Base-by-base conservation (phyloP, 2,329 filamentous ascomycete species). In the Ilyonectria robusta region DNA sequence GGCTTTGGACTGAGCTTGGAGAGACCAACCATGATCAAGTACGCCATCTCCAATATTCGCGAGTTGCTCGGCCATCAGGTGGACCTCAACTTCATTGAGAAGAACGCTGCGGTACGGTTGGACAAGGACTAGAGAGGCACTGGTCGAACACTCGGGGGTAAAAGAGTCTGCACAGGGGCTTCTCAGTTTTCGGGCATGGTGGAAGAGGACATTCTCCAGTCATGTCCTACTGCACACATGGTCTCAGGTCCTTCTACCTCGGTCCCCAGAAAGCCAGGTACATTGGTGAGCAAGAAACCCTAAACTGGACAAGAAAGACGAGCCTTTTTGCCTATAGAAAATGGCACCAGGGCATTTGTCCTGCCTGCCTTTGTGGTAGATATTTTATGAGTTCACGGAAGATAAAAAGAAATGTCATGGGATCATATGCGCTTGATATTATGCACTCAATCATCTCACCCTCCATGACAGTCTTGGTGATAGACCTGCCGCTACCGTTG, bases 21-120 rank as follows among this genome's bases (percentile, higher is more conserved):
- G 86, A 85, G 96, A 76, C 96, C 96, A 65, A 98, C 96, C 11
- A 99, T 98, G 96, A 97, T 98, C 84, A 96, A 97, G 88, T 97
- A 92, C 80, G 90, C 88, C 76, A 94, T 94, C 68, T 93, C 89
- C 77, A 98, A 98, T 82, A 98, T 98, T 76, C 90, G 95, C 75
- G 94, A 97, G 82, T 83, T 98, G 77, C 85, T 99, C 61, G 95
- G 95, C 15, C 95, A 99, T 85, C 97, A 97, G 85, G 95, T 98
- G 47, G 95, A 98, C 83, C 84, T 98, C 78, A 91, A 91, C 78
- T 98, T 98, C 84, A 94, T 99, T 74, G 92, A 97, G 85, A 91
- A 87, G 73, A 98, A 97, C 82, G 91, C 95, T 11, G 96, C 95
- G 21, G 95, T 98, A 68, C 88, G 95, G 81, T 85, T 98, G 79